Evolutionary conservation across 139 green algal species (phyloP), one percentile per base, ranked within the genome.

Genomic region (Volvox africanus): DNA sequence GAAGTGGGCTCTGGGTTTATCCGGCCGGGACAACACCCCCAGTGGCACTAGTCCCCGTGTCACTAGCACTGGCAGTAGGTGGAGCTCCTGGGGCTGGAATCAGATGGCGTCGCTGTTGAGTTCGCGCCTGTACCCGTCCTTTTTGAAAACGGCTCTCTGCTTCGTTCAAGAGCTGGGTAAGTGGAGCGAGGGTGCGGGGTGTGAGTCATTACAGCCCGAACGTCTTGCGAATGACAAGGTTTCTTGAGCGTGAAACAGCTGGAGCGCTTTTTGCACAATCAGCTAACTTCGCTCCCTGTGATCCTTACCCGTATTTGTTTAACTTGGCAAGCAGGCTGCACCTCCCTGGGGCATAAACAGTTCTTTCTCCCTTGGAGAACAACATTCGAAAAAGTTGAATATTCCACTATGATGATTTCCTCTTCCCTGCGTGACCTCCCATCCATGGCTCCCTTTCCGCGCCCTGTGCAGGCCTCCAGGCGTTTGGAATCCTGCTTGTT

Each of bases 81-180:
- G 75, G 75, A 24, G 21, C 5, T 81, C 28, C 50, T 71, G 33
- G 13, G 62, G 12, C 20, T 30, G 62, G 61, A 62, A 33, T 3
- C 24, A 61, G 81, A 30, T 75, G 81, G 19, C 32, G 28, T 30
- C 18, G n/a, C 28, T 28, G 19, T 24, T 65, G 36, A 44, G 78
- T 12, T 67, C 32, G 36, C 50, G 62, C 18, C 62, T 88, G 82
- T 32, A 36, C 21, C 67, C 67, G 28, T 36, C 83, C 13, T 80
- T 67, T 26, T 11, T 67, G 67, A 67, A 68, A 28, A 20, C 33
- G 67, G 67, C 36, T 17, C 2, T 80, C 33, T 88, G 83, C 33
- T 80, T 44, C 33, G 36, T 21, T 37, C 67, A 88, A 0, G 83
- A 88, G 83, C 83, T 88, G 12, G 83, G 83, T 88, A 20, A 71